Conservation (phyloP, 1,284 basidiomycete genomes). For the Vanrija sp. region DNA sequence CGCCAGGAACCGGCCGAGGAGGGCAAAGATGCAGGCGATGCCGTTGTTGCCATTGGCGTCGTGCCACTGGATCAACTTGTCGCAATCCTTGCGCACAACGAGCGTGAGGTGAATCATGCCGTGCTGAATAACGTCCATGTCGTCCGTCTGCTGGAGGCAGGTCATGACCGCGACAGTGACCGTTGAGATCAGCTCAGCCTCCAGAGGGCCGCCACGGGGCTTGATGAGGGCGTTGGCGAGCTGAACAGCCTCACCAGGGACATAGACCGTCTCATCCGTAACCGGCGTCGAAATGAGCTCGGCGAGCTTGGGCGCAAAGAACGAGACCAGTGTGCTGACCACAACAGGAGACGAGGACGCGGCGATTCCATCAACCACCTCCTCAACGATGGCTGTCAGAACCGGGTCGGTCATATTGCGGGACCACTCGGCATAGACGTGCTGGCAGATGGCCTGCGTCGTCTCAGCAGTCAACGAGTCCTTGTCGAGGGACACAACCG, state of each 20-base stretch:
- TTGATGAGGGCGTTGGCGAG: constrained; percentile 66
- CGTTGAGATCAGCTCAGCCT: constrained; percentile 68
- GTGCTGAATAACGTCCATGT: constrained; percentile 80
- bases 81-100: constrained; percentile 79
- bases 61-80: constrained; percentile 71
- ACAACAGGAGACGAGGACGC: constrained; percentile 48
- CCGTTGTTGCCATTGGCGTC: constrained; percentile 66
- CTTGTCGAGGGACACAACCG: constrained; percentile 69
- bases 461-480: constrained; percentile 64
- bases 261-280: constrained; percentile 64
- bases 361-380: constrained; percentile 71
- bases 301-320: constrained; percentile 68
- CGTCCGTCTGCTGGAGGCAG: constrained; percentile 64
- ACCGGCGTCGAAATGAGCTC: constrained; percentile 58
- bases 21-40: constrained; percentile 64
- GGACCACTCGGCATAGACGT: constrained; percentile 72
- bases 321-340: constrained; percentile 58
- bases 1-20: constrained; percentile 72
- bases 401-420: constrained; percentile 86
- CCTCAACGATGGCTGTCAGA: constrained; percentile 77
- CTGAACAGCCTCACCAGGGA: constrained; percentile 71
- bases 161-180: constrained; percentile 72
- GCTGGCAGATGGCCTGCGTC: constrained; percentile 61
- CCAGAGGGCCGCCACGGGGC: constrained; percentile 63
- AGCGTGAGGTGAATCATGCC: constrained; percentile 77